Conservation (phyloP, 2,329 filamentous ascomycete genomes). For the Fusarium neocosmosporiellum region DNA sequence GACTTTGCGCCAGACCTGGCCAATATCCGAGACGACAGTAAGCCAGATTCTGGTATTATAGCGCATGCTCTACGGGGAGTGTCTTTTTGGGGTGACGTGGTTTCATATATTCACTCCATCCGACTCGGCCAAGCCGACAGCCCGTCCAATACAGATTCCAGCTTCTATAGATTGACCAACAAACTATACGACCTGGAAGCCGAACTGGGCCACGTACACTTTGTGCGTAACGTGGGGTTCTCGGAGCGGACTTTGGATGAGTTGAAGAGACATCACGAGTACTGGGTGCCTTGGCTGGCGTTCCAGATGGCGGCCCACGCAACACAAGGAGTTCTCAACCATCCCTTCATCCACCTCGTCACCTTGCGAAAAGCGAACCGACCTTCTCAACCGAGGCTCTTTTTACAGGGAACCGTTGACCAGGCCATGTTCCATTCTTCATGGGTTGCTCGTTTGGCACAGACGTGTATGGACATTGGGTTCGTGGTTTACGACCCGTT, state of each 20-base stretch:
- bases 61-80: conserved; percentile 24
- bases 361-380: conserved; percentile 16
- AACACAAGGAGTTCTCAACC: conserved; percentile 31
- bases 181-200: conserved; percentile 34
- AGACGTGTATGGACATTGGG: conserved; percentile 35
- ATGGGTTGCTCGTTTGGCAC: conserved; percentile 33
- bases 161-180: conserved; percentile 33
- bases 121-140: conserved; percentile 29
- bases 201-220: conserved; percentile 24
- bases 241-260: conserved; percentile 31
- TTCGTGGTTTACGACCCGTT: conserved; percentile 34
- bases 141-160: conserved; percentile 32
- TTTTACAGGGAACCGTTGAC: conserved; percentile 37
- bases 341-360: conserved; percentile 38
- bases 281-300: conserved; percentile 35
- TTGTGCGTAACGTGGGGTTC: conserved; percentile 38
- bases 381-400: conserved; percentile 26
- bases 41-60: conserved; percentile 30
- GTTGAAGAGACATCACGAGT: conserved; percentile 28
- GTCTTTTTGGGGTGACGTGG: conserved; percentile 31
- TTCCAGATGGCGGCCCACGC: conserved; percentile 37
- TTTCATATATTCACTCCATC: conserved; percentile 31
- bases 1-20: conserved; percentile 32
- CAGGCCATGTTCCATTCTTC: conserved; percentile 40
- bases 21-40: conserved; percentile 21